phyloP scores from a whole-genome alignment of 331 rosid species.

The Quercus lobata region DNA sequence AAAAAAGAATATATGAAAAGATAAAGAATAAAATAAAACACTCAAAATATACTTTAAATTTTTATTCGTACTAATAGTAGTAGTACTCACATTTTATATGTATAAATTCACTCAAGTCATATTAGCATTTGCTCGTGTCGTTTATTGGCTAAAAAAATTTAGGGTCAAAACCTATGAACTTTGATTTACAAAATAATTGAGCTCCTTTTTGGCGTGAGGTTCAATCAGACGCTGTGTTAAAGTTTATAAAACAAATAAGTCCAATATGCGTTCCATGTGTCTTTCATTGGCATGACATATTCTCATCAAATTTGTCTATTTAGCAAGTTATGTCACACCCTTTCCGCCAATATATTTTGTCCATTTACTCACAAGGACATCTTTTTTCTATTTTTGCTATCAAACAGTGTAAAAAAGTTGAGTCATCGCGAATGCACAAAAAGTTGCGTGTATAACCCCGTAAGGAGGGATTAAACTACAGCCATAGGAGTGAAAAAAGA shows the following conservation, averaged over 20 bases:
- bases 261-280: slow-evolving; percentile 41
- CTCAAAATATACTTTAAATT: no score
- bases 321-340: not conserved
- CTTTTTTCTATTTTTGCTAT: slow-evolving; percentile 10
- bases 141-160: not conserved
- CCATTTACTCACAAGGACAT: not conserved
- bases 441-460: slow-evolving; percentile 30
- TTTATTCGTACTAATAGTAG: no score
- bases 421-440: slow-evolving; percentile 40
- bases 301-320: slow-evolving; percentile 12
- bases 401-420: slow-evolving; percentile 12
- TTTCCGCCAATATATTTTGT: slow-evolving; percentile 4
- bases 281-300: slow-evolving; percentile 19
- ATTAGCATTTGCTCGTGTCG: no score
- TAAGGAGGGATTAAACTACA: slow-evolving; percentile 31
- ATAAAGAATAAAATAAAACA: no score
- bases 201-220: not conserved
- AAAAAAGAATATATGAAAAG: no score
- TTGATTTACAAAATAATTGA: not conserved
- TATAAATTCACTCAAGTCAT: not conserved
- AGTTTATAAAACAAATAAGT: not conserved
- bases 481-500: slow-evolving; percentile 41
- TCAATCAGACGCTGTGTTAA: not conserved
- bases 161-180: not conserved
- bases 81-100: not conserved